Conservation (phyloP, 352 stramenopile species). For the Globisporangium mamillatum region DNA sequence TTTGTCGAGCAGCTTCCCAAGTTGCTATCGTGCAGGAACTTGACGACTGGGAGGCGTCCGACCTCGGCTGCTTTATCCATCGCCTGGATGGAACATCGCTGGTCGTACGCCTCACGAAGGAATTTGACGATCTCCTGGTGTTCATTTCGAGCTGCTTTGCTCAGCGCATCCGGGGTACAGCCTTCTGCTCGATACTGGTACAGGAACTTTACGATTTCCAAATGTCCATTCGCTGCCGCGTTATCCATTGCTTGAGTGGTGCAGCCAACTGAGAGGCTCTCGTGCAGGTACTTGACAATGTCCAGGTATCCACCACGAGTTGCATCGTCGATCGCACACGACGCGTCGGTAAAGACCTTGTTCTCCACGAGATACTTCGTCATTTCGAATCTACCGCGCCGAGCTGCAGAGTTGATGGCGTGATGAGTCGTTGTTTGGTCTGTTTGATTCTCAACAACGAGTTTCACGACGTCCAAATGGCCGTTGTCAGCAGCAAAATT, state of each 20-base stretch:
- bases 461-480: not conserved
- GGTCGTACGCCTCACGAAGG: not conserved
- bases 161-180: not conserved
- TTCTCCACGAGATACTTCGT: not conserved
- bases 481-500: not conserved
- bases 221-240: too few relatives aligned
- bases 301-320: not conserved
- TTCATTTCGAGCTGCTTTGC: not conserved
- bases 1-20: too few relatives aligned
- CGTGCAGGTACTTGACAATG: not conserved
- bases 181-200: not conserved
- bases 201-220: not conserved
- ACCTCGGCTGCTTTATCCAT: too few relatives aligned
- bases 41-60: too few relatives aligned
- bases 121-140: not conserved
- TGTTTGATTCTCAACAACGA: not conserved
- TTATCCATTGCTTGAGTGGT: not conserved
- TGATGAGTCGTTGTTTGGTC: not conserved
- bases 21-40: not conserved
- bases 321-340: not conserved
- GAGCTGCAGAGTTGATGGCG: not conserved
- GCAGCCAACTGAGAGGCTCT: not conserved
- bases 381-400: not conserved
- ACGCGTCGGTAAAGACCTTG: not conserved
- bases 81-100: too few relatives aligned